Evolutionary conservation across 441 rosid genomes (phyloP).

Genomic region (Mallotus japonicus): DNA sequence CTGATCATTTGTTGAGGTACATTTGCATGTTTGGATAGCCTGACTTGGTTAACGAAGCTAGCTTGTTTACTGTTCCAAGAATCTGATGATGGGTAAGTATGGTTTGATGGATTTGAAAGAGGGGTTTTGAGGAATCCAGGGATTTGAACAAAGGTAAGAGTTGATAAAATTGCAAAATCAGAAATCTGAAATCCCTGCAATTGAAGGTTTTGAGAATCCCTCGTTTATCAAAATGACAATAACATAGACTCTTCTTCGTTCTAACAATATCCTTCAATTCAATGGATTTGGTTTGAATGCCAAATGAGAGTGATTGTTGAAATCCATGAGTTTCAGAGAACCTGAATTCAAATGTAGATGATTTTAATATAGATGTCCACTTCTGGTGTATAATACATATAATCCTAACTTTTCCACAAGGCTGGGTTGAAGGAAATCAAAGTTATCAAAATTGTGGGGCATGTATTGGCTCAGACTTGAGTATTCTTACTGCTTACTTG

Average conservation of each 20-base stretch:
- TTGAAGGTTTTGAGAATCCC: not conserved
- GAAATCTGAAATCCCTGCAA: not conserved
- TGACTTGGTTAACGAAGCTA: not conserved
- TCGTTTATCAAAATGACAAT: no score
- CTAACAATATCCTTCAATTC: no score
- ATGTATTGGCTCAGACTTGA: not conserved
- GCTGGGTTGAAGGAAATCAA: conserved; percentile 2
- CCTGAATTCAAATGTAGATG: no score
- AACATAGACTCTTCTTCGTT: no score
- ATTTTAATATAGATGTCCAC: not conserved
- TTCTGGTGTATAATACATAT: not conserved
- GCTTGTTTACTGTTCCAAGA: not conserved
- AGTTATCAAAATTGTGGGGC: not conserved
- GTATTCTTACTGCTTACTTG: not conserved
- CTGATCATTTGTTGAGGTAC: conserved; percentile 62
- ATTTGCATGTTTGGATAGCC: not conserved
- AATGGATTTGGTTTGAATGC: no score
- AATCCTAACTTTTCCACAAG: not conserved
- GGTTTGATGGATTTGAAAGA: not conserved
- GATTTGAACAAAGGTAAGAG: not conserved
- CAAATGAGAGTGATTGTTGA: no score
- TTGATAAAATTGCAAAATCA: not conserved
- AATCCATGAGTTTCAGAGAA: no score
- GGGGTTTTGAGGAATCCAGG: not conserved
- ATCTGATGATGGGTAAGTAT: not conserved